Conservation (phyloP, 139 green algal species). For the Chlamydomonas urium region DNA sequence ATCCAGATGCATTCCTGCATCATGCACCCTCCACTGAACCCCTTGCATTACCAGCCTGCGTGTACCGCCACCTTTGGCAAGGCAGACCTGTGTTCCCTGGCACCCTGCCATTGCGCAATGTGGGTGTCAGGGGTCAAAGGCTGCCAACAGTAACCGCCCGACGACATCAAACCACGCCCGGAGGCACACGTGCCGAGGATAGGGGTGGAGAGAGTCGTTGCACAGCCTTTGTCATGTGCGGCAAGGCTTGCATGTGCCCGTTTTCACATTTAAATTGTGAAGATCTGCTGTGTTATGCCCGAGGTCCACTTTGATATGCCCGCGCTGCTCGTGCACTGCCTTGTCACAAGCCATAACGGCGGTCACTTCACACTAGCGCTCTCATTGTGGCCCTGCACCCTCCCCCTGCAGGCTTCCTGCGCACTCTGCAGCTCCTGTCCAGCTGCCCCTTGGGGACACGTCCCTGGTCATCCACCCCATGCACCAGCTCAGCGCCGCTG, state of each 20-base stretch:
- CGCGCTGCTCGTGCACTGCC: too few relatives aligned
- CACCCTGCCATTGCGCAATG: background rate
- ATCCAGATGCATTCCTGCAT: too few relatives aligned
- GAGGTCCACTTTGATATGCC: too few relatives aligned
- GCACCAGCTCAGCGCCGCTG: conserved; percentile 28
- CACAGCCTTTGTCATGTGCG: too few relatives aligned
- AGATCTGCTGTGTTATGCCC: too few relatives aligned
- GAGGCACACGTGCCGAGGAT: background rate
- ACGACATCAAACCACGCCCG: conserved; percentile 22
- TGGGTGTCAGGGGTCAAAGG: conserved; percentile 25
- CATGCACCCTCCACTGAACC: too few relatives aligned
- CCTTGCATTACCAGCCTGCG: too few relatives aligned
- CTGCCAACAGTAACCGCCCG: conserved; percentile 11
- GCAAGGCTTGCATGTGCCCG: too few relatives aligned
- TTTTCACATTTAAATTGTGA: too few relatives aligned
- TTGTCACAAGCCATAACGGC: too few relatives aligned
- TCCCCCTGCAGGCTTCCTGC: conserved; percentile 53
- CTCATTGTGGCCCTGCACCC: background rate
- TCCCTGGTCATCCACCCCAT: conserved; percentile 65
- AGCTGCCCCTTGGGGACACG: conserved; percentile 54
- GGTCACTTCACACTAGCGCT: too few relatives aligned
- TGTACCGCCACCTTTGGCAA: too few relatives aligned
- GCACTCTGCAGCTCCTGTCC: conserved; percentile 64
- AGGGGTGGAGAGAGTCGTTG: conserved; percentile 14
- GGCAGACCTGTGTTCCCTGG: conserved; percentile 26